Percentiles rank a stretch among this genome's conserved stretches.
Conservation (phyloP, 306 rosid genomes). For the Pterocarpus macrocarpus region DNA sequence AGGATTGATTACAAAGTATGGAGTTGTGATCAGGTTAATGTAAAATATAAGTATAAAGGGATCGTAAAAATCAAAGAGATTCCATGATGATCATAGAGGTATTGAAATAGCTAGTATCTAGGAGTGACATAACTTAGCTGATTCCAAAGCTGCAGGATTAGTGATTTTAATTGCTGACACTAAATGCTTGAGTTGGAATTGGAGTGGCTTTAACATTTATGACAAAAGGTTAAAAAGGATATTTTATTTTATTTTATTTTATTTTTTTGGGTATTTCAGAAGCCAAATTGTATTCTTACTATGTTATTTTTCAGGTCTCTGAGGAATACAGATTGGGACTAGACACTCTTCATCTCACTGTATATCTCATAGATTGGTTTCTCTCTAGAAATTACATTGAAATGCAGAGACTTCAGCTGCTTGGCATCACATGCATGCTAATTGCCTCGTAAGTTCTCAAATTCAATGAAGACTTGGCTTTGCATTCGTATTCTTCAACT, state of each 20-base stretch:
- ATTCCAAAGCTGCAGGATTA: no score
- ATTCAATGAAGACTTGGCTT: constrained; percentile 26
- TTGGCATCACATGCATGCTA: constrained; percentile 96
- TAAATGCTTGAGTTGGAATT: no score
- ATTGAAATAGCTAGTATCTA: no score
- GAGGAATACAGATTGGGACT: constrained; percentile 84
- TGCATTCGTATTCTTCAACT: constrained; percentile 28
- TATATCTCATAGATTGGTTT: constrained; percentile 86
- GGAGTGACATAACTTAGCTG: neutral
- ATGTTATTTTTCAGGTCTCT: constrained; percentile 67
- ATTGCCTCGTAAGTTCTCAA: constrained; percentile 85
- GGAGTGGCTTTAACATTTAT: neutral
- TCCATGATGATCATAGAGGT: neutral
- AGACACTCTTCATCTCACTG: constrained; percentile 85
- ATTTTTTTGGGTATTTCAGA: neutral
- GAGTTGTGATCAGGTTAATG: no score
- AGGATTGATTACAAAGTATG: no score
- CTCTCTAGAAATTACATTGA: constrained; percentile 77
- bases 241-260: neutral
- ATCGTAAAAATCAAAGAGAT: neutral
- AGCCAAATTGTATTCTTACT: neutral
- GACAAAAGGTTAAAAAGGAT: neutral
- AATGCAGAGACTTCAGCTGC: constrained; percentile 83
- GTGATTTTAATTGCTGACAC: no score
- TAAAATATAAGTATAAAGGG: no score